Base-by-base conservation (phyloP, 2,329 filamentous ascomycete species). In the Remersonia thermophila region DNA sequence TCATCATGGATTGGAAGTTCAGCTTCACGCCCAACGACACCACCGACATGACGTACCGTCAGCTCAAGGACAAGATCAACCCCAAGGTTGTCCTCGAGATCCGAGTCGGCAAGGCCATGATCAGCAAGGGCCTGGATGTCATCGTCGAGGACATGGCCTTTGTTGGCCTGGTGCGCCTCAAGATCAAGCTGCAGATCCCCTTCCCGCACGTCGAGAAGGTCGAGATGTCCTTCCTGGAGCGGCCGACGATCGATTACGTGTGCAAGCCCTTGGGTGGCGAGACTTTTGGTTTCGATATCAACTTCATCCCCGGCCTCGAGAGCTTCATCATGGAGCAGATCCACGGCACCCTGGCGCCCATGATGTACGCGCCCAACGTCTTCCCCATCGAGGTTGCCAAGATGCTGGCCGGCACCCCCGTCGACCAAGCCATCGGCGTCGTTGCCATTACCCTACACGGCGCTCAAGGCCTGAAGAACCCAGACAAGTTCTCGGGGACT, bases 1-100 rank as follows among this genome's bases (percentile, higher is more conserved):
- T 98, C 29, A 74, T 96, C 52, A 98, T 98, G 91, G 91, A 98
- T 57, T 98, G 91, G 91, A 94, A 93, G 53, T 98, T 98, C 61
- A 96, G 89, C 68, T 98, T 98, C 63, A 96, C 84, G 0, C 91
- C 91, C 25, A 96, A 91, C 48, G 93, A 98, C 58, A 83, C 75
- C 3, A 78, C 83, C 47, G 91, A 98, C 58, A 76, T 98, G 71
- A 98, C 91, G 2, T 68, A 80, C 2, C 77, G 81, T 42, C 91
- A 98, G 58, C 63, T 95, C 53, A 89, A 83, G 66, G 86, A 87
- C 67, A 95, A 94, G 67, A 74, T 96, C 59, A 96, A 98, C 55
- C 91, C 91, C 37, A 98, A 96, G 62, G 70, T 98, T 39, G 84
- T 96, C 9, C 73, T 98, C 17, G 91, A 98, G 57, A 86, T 98